Base-by-base conservation (phyloP, 768 basidiomycete genomes). In the Boletus edulis region DNA sequence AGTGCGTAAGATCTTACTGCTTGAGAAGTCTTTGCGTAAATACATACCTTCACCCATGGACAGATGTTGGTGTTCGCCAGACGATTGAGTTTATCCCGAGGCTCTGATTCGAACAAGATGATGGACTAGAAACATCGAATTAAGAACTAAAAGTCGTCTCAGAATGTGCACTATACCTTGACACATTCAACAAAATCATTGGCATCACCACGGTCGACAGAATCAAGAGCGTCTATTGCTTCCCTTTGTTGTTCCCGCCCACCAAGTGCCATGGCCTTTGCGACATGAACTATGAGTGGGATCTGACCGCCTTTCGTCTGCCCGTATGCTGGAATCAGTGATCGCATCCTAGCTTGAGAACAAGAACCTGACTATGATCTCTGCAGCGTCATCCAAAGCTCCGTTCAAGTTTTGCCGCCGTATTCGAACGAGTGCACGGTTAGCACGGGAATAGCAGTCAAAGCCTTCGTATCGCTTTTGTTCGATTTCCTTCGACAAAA, bases 381-480 rank as follows among this genome's bases (percentile, higher is more conserved):
- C 43, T 3, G n/a, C 5, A 24, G 22, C 50, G 31, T 64, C 63
- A 6, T 51, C 22, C 24, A 54, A 44, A 5, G 63, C 62, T 4
- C 27, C 54, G 1, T 2, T 7, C 44, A 49, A 54, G 14, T 64
- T 31, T 20, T 31, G 12, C 3, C 1, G 56, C 14, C 48, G 46
- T 2, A 27, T n/a, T 13, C 63, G 62, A 43, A 64, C 42, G 18
- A 64, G 44, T 15, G 63, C 52, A 35, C 62, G 63, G 20, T 58
- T 64, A 15, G 49, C 62, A 18, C 37, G 48, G 6, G 32, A 11
- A 44, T 64, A 59, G 17, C 13, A 24, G 12, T 18, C 5, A n/a
- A 50, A 46, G 31, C 6, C 31, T 31, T 8, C 35, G 13, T 22
- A 22, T 2, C 15, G 12, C 35, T 45, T 2, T 11, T 54, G 49